Conservation (phyloP, 2,329 filamentous ascomycete genomes). For the Trichophyton benhamiae region DNA sequence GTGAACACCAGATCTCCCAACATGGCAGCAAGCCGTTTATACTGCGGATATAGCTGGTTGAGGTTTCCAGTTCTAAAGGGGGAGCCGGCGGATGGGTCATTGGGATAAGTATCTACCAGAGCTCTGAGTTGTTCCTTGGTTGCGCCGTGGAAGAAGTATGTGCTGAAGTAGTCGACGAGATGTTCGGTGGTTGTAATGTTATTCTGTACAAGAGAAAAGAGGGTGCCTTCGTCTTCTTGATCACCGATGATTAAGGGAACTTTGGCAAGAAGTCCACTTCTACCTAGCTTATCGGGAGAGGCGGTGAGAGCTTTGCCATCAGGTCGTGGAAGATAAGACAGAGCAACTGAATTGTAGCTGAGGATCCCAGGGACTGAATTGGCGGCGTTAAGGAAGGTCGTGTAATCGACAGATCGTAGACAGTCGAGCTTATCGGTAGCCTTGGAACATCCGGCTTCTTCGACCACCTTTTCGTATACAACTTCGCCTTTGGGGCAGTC, state of each 20-base stretch:
- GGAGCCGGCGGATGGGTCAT: slow-evolving; percentile 47
- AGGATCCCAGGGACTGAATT: slow-evolving; percentile 59
- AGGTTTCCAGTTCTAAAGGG: slow-evolving; percentile 57
- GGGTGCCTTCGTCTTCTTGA: slow-evolving; percentile 39
- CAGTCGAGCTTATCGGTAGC: slow-evolving; percentile 36
- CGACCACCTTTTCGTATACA: slow-evolving; percentile 38
- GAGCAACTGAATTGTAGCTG: slow-evolving; percentile 54
- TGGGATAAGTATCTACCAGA: slow-evolving; percentile 52
- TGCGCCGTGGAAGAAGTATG: slow-evolving; percentile 49
- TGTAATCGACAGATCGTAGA: slow-evolving; percentile 38
- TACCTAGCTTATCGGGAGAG: slow-evolving; percentile 49
- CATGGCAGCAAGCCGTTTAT: slow-evolving; percentile 63
- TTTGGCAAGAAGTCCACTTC: background rate
- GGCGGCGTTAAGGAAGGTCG: slow-evolving; percentile 45
- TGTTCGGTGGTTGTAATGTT: slow-evolving; percentile 53
- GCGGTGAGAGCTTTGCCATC: slow-evolving; percentile 52
- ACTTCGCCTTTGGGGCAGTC: slow-evolving; percentile 54
- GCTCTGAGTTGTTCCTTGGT: slow-evolving; percentile 39
- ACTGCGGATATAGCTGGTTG: slow-evolving; percentile 65
- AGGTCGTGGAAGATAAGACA: slow-evolving; percentile 63
- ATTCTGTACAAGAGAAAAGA: slow-evolving; percentile 57
- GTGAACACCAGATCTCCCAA: slow-evolving; percentile 67
- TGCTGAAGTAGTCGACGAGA: slow-evolving; percentile 49
- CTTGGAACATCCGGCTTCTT: slow-evolving; percentile 35
- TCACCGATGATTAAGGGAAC: slow-evolving; percentile 4